A percentile compares a stretch with the other conserved stretches of the same genome.
These are phyloP conservation scores for Hamamelis virginiana DNA, from an alignment of 164 flowering plant species.

Conservation along the genomic window DNA sequence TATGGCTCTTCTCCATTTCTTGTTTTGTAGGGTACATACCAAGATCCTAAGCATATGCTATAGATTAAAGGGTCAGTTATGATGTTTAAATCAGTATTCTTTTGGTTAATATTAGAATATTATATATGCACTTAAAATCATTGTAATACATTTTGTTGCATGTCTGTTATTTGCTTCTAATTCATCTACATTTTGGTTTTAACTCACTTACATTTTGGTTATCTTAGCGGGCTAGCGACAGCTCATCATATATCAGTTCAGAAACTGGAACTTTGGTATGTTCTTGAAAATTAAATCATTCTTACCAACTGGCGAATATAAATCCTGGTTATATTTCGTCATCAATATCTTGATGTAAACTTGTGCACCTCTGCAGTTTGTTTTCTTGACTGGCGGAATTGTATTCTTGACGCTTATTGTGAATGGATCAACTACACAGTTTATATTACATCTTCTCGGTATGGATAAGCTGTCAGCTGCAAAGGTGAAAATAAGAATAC, in stretches of 20 bases:
- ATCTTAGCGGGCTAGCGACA: constrained; percentile 65
- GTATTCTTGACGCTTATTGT: constrained; percentile 86
- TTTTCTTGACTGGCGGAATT: constrained; percentile 95
- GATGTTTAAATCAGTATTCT: not conserved
- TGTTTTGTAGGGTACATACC: not conserved
- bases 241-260: constrained; percentile 42
- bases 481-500: constrained; percentile 48
- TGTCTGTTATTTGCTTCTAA: not conserved
- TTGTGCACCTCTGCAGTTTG: constrained; percentile 58
- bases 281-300: not conserved
- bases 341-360: not conserved
- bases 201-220: constrained; percentile 7
- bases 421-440: constrained; percentile 97
- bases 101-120: not conserved
- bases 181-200: not conserved
- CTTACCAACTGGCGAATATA: not conserved
- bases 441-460: constrained; percentile 57
- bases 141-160: not conserved
- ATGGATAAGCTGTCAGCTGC: constrained; percentile 77
- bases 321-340: not conserved
- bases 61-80: not conserved
- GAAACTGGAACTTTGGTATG: constrained; percentile 84
- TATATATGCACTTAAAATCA: not conserved
- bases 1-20: no score
- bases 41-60: not conserved